Conservation (phyloP, 2,329 filamentous ascomycete species). For the Conoideocrella luteorostrata region DNA sequence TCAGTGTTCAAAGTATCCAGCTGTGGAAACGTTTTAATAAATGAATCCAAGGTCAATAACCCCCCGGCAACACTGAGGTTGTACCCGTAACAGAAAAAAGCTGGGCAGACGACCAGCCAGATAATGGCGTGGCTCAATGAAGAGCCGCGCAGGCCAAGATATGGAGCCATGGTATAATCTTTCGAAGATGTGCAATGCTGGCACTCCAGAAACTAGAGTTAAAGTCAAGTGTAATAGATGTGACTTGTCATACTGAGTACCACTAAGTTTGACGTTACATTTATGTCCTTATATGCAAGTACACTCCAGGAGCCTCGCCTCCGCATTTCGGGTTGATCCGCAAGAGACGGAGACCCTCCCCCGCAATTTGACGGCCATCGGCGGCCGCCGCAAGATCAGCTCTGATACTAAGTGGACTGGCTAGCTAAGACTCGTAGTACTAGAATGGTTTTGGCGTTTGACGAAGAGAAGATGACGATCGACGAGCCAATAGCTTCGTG, state of each 20-base stretch:
- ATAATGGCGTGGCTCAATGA: slow-evolving; percentile 30
- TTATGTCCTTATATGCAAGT: neutral
- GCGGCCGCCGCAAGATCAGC: slow-evolving; percentile 1
- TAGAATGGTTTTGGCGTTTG: too few species aligned
- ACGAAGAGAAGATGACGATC: too few species aligned
- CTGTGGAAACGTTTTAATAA: slow-evolving; percentile 45
- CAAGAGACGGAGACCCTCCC: too few species aligned
- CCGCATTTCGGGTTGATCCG: neutral
- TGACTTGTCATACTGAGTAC: too few species aligned
- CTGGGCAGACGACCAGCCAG: slow-evolving; percentile 35
- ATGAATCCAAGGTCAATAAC: slow-evolving; percentile 57
- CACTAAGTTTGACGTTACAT: neutral
- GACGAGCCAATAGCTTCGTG: too few species aligned
- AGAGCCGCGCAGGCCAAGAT: slow-evolving; percentile 30
- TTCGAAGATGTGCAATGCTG: neutral
- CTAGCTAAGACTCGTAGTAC: too few species aligned
- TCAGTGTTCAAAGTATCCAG: slow-evolving; percentile 45
- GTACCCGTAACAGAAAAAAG: slow-evolving; percentile 43
- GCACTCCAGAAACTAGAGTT: too few species aligned
- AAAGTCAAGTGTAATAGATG: too few species aligned
- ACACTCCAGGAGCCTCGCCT: too few species aligned
- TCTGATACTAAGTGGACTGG: too few species aligned
- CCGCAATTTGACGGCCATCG: neutral
- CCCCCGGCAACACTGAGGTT: slow-evolving; percentile 67
- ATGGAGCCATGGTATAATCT: slow-evolving; percentile 9